A percentile compares a stretch with the other conserved stretches of the same genome.
These are phyloP conservation scores for Saccharum spontaneum DNA, from an alignment of 176 grass and related monocot species.

Conservation along the genomic window DNA sequence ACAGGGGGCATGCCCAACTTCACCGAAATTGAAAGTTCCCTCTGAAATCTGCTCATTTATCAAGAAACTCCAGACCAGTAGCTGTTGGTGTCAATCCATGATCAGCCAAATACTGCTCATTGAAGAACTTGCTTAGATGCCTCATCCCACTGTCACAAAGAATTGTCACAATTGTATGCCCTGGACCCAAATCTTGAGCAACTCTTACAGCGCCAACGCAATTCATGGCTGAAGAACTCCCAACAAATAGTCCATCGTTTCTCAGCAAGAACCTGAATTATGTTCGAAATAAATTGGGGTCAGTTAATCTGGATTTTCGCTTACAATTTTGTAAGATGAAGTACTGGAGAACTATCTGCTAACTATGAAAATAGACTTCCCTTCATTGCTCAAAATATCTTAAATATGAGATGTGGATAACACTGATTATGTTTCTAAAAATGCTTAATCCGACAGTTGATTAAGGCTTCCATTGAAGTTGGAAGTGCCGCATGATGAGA, in stretches of 20 bases:
- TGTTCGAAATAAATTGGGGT: slow-evolving; percentile 35
- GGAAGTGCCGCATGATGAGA: neutral
- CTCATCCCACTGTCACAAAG: slow-evolving; percentile 93
- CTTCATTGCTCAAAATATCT: neutral
- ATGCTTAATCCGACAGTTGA: neutral
- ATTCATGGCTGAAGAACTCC: slow-evolving; percentile 97
- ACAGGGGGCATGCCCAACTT: neutral
- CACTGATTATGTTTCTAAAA: slow-evolving; percentile 10
- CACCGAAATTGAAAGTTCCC: slow-evolving; percentile 10
- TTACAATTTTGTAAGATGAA: slow-evolving; percentile 8
- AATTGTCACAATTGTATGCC: slow-evolving; percentile 94
- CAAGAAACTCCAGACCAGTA: slow-evolving; percentile 67
- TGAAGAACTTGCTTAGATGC: slow-evolving; percentile 96
- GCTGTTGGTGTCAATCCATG: slow-evolving; percentile 63
- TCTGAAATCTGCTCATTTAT: slow-evolving; percentile 21
- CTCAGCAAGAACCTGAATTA: slow-evolving; percentile 75
- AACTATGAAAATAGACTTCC: neutral
- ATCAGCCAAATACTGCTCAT: slow-evolving; percentile 78
- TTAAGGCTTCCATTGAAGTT: neutral
- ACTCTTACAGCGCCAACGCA: slow-evolving; percentile 87
- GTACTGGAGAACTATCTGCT: neutral
- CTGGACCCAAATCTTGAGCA: slow-evolving; percentile 73
- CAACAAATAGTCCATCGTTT: slow-evolving; percentile 89
- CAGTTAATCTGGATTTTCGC: neutral
- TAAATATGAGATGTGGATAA: neutral